phyloP scores from a whole-genome alignment of 2,329 filamentous ascomycete genomes.

The Taxawa tesnikishii region DNA sequence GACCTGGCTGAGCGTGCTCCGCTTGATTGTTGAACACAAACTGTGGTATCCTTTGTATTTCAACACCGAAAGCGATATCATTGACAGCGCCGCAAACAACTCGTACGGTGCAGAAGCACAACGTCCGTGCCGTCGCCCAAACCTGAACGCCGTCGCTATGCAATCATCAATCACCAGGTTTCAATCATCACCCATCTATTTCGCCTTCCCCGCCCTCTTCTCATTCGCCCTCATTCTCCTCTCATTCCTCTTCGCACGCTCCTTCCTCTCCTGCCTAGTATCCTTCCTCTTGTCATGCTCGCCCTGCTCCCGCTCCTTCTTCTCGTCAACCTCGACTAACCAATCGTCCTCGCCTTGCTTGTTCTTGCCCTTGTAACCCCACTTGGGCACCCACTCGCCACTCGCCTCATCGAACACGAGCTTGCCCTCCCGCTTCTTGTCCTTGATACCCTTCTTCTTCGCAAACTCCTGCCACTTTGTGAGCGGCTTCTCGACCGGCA shows the following conservation, averaged over 20 bases:
- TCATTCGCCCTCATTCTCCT: conserved; percentile 41
- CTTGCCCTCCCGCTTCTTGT: conserved; percentile 72
- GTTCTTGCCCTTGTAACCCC: conserved; percentile 88
- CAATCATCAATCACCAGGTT: no score
- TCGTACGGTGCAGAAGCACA: no score
- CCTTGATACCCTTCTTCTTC: conserved; percentile 90
- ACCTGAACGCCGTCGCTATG: no score
- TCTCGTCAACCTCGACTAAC: conserved; percentile 81
- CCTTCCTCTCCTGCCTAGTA: conserved; percentile 48
- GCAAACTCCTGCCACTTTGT: conserved; percentile 97
- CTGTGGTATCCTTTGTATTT: no score
- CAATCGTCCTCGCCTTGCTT: conserved; percentile 74
- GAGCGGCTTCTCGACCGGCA: conserved; percentile 67
- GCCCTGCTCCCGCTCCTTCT: conserved; percentile 39
- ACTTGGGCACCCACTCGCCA: conserved; percentile 84
- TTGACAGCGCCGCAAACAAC: no score
- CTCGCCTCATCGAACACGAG: conserved; percentile 72
- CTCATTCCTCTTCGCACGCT: conserved; percentile 28
- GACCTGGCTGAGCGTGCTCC: no score
- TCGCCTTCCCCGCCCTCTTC: conserved; percentile 42
- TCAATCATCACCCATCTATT: no score
- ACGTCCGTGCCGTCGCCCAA: no score
- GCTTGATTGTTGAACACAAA: no score
- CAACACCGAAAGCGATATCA: no score
- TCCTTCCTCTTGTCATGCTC: conserved; percentile 45